These are phyloP conservation scores for Rhizophlyctis rosea DNA, from an alignment of 192 early-diverging fungal species.

Conservation along the genomic window DNA sequence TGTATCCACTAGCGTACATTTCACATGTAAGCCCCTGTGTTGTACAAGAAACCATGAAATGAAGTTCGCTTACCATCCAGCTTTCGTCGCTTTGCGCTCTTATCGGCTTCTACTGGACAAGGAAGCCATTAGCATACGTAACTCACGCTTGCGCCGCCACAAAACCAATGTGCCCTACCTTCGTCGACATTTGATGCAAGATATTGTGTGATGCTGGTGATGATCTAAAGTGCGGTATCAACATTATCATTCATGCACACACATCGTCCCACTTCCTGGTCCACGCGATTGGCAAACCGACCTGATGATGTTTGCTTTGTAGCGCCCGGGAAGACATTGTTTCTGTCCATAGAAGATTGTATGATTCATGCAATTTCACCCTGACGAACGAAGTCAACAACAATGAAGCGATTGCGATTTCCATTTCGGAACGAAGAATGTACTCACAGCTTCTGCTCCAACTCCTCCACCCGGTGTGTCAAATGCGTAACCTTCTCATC, in stretches of 20 bases:
- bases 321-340: slow-evolving; percentile 27
- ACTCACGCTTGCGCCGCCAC: not conserved
- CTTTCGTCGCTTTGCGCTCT: slow-evolving; percentile 1
- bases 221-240: slow-evolving; percentile 17
- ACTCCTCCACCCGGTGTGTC: slow-evolving; percentile 14
- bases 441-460: slow-evolving; percentile 36
- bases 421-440: slow-evolving; percentile 6
- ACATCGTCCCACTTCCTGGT: not conserved
- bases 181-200: slow-evolving; percentile 20
- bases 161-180: not conserved
- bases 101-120: not conserved
- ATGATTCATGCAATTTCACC: slow-evolving; percentile 34
- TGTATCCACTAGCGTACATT: not conserved
- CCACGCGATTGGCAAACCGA: not conserved
- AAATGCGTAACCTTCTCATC: slow-evolving; percentile 22
- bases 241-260: not conserved
- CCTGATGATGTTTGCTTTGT: slow-evolving; percentile 25
- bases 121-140: not conserved
- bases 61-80: slow-evolving; percentile 8
- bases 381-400: slow-evolving; percentile 15
- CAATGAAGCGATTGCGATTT: slow-evolving; percentile 4
- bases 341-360: slow-evolving; percentile 33
- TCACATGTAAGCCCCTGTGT: not conserved
- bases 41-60: not conserved
- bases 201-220: slow-evolving; percentile 26